Evolutionary conservation across 768 basidiomycete genomes (phyloP), one percentile per base, ranked within the genome.

Genomic region (Tylopilus rubrobrunneus): DNA sequence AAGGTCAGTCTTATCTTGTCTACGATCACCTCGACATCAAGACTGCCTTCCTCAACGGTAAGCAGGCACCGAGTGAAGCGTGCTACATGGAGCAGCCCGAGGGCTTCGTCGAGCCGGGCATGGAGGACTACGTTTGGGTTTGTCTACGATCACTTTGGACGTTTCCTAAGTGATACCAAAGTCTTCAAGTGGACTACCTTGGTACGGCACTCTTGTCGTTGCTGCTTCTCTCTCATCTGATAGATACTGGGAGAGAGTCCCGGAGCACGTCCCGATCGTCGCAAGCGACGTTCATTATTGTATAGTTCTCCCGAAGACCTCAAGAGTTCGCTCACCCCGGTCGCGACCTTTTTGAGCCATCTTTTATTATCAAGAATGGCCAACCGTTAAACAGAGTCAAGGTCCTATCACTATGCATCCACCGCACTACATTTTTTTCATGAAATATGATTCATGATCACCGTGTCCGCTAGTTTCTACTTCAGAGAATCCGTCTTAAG

Each of bases 141-240:
- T 44, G 6, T 23, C 3, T 36, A 5, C 19, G 1, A 41, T 5
- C n/a, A 14, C 25, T 17, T 15, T 37, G 5, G 6, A 4, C 19
- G 0, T 17, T 1, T n/a, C 5, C 33, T 48, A 11, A 53, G 19
- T 1, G 17, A 8, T 0, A 21, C 17, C 0, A 2, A 5, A 73
- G 73, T 1, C 51, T 77, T 11, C 73, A 75, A 51, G 65, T 72
- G 21, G 75, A 76, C 49, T 53, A 69, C 39, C 57, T 76, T 7
- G 62, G 15, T 7, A 72, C 73, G 0, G 58, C 67, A 0, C 57
- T 75, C n/a, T 48, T 69, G 7, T 67, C 67, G 0, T 49, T 75
- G 7, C 53, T 71, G 1, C 60, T 77, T 0, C 55, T 77, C 0
- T 73, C 74, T 3, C 50, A 45, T 4, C 53, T 75, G 5, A 33